phyloP scores from a whole-genome alignment of 495 filamentous ascomycete genomes.

The Articulospora tetracladia region DNA sequence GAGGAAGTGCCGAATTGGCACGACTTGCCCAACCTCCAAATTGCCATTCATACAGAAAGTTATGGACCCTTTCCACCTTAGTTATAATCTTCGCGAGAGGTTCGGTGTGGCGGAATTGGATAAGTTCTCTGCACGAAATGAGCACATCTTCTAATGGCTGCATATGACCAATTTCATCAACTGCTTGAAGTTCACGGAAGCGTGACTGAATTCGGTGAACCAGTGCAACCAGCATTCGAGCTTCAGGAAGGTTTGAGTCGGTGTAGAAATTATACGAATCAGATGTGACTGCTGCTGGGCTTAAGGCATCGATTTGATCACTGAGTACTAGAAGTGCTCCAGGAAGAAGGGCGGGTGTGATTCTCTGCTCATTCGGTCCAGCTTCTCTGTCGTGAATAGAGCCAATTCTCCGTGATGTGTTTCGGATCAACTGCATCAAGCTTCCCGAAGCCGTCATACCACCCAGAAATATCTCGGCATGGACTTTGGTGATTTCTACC shows the following conservation, averaged over 20 bases:
- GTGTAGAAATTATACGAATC: conserved; percentile 83
- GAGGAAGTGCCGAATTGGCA: conserved; percentile 60
- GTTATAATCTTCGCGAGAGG: conserved; percentile 81
- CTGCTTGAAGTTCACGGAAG: conserved; percentile 62
- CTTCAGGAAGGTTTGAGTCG: conserved; percentile 70
- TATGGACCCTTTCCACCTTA: conserved; percentile 79
- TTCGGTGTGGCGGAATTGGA: conserved; percentile 73
- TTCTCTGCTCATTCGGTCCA: conserved; percentile 8
- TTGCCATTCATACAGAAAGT: conserved; percentile 87
- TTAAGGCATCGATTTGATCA: conserved; percentile 50
- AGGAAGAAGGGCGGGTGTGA: conserved; percentile 53
- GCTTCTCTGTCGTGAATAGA: conserved; percentile 5
- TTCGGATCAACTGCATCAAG: conserved; percentile 34
- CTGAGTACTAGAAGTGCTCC: conserved; percentile 62
- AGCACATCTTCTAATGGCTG: conserved; percentile 71
- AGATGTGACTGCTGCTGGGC: conserved; percentile 26
- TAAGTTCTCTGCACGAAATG: conserved; percentile 63
- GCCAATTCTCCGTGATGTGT: conserved; percentile 29
- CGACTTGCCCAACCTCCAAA: conserved; percentile 72
- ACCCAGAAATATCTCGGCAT: conserved; percentile 45
- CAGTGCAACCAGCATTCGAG: conserved; percentile 62
- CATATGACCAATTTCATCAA: conserved; percentile 54
- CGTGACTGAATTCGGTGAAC: conserved; percentile 61
- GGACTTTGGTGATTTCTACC: conserved; percentile 38
- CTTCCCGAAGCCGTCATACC: conserved; percentile 28